Percentiles rank a stretch among this genome's conserved stretches.
phyloP scores from a whole-genome alignment of 495 filamentous ascomycete genomes.

The Annulohypoxylon nitens region DNA sequence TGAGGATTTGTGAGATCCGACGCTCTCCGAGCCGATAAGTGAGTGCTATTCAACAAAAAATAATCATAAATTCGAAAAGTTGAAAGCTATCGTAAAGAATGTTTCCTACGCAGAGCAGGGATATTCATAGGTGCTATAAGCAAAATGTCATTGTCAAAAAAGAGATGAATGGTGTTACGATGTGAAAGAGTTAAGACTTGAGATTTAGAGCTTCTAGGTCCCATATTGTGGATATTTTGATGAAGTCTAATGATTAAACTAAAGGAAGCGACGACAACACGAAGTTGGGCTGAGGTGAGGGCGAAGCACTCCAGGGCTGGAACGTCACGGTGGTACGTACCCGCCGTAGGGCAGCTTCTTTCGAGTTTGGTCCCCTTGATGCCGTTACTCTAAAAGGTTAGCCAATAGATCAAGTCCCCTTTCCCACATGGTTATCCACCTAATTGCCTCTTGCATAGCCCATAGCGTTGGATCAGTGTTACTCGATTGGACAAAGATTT shows the following conservation, averaged over 20 bases:
- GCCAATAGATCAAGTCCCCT: constrained; percentile 21
- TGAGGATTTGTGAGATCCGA: background rate
- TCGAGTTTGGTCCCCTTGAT: background rate
- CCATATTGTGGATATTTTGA: background rate
- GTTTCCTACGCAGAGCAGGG: background rate
- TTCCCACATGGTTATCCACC: constrained; percentile 26
- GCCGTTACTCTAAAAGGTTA: constrained; percentile 21
- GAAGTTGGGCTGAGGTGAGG: constrained; percentile 17
- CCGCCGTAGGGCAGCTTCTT: background rate
- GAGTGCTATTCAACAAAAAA: background rate
- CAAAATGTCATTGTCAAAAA: background rate
- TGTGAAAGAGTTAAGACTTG: background rate
- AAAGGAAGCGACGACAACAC: constrained; percentile 5
- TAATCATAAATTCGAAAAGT: background rate
- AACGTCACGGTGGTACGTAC: constrained; percentile 1
- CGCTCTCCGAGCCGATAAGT: background rate
- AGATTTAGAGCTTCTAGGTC: background rate
- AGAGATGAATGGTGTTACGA: background rate
- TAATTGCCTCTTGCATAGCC: constrained; percentile 10
- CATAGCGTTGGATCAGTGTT: constrained; percentile 9
- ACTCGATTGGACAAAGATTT: background rate
- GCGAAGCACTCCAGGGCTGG: background rate
- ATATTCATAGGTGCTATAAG: background rate
- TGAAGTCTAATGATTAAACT: background rate
- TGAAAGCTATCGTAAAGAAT: constrained; percentile 1